Evolutionary conservation across 148 eudicot species (phyloP), one percentile per base, ranked within the genome.

Genomic region (Limonium bicolor): DNA sequence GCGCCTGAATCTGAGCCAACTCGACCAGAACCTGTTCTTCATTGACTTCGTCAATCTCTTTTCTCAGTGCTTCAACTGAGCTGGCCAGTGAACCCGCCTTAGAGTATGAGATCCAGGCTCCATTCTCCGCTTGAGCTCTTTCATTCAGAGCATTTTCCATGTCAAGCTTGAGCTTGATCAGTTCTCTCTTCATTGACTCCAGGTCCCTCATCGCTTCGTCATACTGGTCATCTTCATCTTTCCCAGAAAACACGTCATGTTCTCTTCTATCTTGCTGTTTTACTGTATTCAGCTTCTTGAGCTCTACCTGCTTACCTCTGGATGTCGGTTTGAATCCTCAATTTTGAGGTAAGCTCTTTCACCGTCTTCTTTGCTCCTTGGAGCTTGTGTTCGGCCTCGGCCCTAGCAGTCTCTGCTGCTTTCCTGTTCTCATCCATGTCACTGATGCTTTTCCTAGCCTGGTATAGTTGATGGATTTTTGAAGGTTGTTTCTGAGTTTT

Each of bases 1-100:
- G 24, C 14, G 99, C 99, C 66, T 92, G 86, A 13, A 85, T 73
- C 48, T 54, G 58, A 12, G 99, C 99, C 44, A 92, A 59, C 68
- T 92, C 94, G 36, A 76, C 90, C 32, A 92, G 60, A 24, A 85
- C 83, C 36, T 69, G 78, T 52, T 92, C 94, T 61, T 85, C 99
- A 23, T 69, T 76, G 10, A 59, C 63, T 41, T 78, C 80, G 18
- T 85, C 95, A 27, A 85, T 68, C 64, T 92, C 86, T 43, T 39
- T 61, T 43, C 49, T 60, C 2, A 81, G 53, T 20, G 56, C 53
- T 31, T 78, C 70, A 17, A 65, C 69, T 22, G 51, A 56, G 33
- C 35, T 53, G 41, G 27, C 20, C 27, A 40, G 57, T 13, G 69
- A 60, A 51, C 9, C 8, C 20, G 62, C 51, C 58, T 54, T 92